These are phyloP conservation scores for Ascomycota sp. DNA, from an alignment of 2,329 filamentous ascomycete genomes.

Conservation along the genomic window DNA sequence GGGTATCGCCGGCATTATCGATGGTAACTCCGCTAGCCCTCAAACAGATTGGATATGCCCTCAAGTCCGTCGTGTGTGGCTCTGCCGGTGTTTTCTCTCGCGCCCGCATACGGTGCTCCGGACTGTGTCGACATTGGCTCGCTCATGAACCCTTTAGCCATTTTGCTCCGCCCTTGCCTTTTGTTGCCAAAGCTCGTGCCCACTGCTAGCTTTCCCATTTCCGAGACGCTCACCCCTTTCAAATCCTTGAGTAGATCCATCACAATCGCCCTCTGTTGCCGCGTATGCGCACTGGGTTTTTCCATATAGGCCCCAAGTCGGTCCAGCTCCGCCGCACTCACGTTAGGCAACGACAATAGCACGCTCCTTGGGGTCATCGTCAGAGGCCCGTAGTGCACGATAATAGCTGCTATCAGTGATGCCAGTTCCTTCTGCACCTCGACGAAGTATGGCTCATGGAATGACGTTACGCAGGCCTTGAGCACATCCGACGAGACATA, in stretches of 20 bases:
- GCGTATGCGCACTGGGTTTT: conserved; percentile 34
- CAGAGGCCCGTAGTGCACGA: conserved; percentile 48
- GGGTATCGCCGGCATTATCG: no score
- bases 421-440: conserved; percentile 87
- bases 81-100: conserved; percentile 9
- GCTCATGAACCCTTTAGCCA: conserved; percentile 46
- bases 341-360: conserved; percentile 57
- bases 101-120: conserved; percentile 9
- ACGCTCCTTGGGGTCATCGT: conserved; percentile 52
- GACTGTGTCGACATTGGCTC: conserved; percentile 15
- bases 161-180: conserved; percentile 16
- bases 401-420: conserved; percentile 63
- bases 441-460: conserved; percentile 91
- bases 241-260: conserved; percentile 69
- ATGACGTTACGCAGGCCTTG: conserved; percentile 68
- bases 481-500: conserved; percentile 79
- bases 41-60: conserved; percentile 30
- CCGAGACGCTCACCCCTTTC: conserved; percentile 75
- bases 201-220: conserved; percentile 64
- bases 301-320: conserved; percentile 37
- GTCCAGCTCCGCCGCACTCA: conserved; percentile 46
- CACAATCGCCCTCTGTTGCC: conserved; percentile 60
- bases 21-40: conserved; percentile 3
- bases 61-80: conserved; percentile 28
- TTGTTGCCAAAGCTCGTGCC: conserved; percentile 17